A percentile compares a stretch with the other conserved stretches of the same genome.
Evolutionary conservation across 148 eudicot genomes (phyloP).

Genomic region (Silene conica): DNA sequence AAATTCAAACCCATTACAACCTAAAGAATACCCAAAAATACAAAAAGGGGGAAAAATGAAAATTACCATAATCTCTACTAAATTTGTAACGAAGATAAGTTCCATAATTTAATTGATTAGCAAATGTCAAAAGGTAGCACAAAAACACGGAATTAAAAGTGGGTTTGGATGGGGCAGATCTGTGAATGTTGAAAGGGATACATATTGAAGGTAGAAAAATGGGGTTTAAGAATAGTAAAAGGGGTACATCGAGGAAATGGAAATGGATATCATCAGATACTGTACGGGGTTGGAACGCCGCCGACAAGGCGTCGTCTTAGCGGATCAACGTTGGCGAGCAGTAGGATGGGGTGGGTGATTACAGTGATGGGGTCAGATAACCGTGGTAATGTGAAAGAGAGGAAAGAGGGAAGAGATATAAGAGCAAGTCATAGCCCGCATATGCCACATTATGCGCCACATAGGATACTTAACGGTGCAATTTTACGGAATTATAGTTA

Average conservation of each 20-base stretch:
- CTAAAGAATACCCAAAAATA: background rate
- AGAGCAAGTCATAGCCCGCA: too few relatives aligned
- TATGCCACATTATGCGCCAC: too few relatives aligned
- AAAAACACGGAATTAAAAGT: constrained; percentile 2
- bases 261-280: too few relatives aligned
- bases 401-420: too few relatives aligned
- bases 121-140: background rate
- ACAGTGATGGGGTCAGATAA: too few relatives aligned
- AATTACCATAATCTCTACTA: constrained; percentile 37
- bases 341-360: too few relatives aligned
- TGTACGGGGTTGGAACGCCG: too few relatives aligned
- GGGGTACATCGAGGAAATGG: background rate
- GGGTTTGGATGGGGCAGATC: constrained; percentile 1
- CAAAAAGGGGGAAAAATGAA: background rate
- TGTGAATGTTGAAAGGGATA: constrained; percentile 13
- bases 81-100: constrained; percentile 31
- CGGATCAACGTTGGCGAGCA: too few relatives aligned
- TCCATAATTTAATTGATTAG: constrained; percentile 23
- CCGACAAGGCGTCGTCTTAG: too few relatives aligned
- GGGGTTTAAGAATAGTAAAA: constrained; percentile 8
- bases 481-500: too few relatives aligned
- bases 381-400: too few relatives aligned
- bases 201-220: constrained; percentile 20
- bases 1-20: background rate
- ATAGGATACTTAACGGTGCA: too few relatives aligned